Conservation (phyloP, 1,139 yeast species). For the Yamadazyma membranifaciens region DNA sequence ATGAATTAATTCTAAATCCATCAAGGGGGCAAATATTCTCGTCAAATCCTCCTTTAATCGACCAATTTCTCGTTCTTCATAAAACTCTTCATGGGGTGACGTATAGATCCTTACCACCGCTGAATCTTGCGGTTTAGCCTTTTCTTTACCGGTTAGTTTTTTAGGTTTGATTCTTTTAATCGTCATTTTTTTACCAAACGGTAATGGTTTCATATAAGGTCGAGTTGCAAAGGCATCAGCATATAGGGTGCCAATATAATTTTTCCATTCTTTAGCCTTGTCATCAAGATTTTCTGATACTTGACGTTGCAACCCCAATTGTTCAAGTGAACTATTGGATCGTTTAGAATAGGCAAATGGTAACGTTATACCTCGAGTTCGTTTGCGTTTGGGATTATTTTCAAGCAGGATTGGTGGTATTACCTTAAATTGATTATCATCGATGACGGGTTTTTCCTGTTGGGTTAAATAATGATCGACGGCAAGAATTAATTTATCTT, state of each 20-base stretch:
- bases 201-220: constrained; percentile 56
- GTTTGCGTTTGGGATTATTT: constrained; percentile 12
- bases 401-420: constrained; percentile 17
- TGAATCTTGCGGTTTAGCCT: constrained; percentile 21
- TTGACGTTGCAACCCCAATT: constrained; percentile 11
- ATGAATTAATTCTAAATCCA: constrained; percentile 54
- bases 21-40: constrained; percentile 61
- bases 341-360: constrained; percentile 14
- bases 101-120: constrained; percentile 37
- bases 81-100: constrained; percentile 18
- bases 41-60: constrained; percentile 75
- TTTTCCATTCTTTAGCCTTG: constrained; percentile 20
- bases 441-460: constrained; percentile 2
- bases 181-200: constrained; percentile 48
- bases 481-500: constrained; percentile 27
- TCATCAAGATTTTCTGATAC: constrained; percentile 10
- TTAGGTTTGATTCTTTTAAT: constrained; percentile 36
- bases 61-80: constrained; percentile 61
- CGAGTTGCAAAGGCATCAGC: constrained; percentile 84
- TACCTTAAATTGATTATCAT: constrained; percentile 5
- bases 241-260: constrained; percentile 67
- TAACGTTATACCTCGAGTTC: constrained; percentile 15
- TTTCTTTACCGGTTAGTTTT: constrained; percentile 21
- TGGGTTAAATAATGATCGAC: constrained; percentile 27
- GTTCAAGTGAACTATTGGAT: constrained; percentile 7